Percentiles rank a stretch among this genome's conserved stretches.
Evolutionary conservation across 2,329 filamentous ascomycete genomes (phyloP).

Genomic region (Neonectria coccinea): DNA sequence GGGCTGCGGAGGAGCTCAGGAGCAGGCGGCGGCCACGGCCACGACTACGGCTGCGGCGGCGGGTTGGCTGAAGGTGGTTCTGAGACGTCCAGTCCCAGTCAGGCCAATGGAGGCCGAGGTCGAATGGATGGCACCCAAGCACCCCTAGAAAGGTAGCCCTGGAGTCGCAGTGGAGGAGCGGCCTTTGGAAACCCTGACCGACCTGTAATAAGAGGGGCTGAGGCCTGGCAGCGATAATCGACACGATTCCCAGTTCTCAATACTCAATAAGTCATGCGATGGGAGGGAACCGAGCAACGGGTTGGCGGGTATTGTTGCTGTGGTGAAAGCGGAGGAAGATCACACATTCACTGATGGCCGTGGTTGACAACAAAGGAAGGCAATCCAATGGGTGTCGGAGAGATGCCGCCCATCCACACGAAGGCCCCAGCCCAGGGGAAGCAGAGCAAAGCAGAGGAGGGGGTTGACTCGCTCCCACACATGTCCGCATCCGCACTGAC

Average conservation of each 20-base stretch:
- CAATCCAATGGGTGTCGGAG: not conserved
- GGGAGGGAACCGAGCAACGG: not conserved
- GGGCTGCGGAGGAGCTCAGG: slow-evolving; percentile 12
- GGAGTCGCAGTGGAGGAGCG: not conserved
- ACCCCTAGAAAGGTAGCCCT: slow-evolving; percentile 1
- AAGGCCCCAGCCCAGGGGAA: not conserved
- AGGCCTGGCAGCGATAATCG: not conserved
- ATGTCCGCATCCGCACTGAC: slow-evolving; percentile 12
- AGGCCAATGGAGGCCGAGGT: slow-evolving; percentile 15
- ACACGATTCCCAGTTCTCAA: not conserved
- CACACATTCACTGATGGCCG: not conserved
- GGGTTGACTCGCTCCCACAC: slow-evolving; percentile 25
- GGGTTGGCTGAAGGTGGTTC: slow-evolving; percentile 25
- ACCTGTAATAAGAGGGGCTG: not conserved
- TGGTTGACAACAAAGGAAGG: not conserved
- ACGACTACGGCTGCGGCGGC: slow-evolving; percentile 8
- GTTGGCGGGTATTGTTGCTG: not conserved
- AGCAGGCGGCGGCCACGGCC: slow-evolving; percentile 2
- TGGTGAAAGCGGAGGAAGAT: not conserved
- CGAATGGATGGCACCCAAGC: slow-evolving; percentile 15
- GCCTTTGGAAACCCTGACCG: not conserved
- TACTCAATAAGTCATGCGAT: not conserved
- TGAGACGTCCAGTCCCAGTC: slow-evolving; percentile 8
- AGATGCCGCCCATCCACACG: not conserved
- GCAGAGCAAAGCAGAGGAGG: slow-evolving; percentile 10